phyloP scores from a whole-genome alignment of 179 eudicot genomes.

The Pouteria campechiana region DNA sequence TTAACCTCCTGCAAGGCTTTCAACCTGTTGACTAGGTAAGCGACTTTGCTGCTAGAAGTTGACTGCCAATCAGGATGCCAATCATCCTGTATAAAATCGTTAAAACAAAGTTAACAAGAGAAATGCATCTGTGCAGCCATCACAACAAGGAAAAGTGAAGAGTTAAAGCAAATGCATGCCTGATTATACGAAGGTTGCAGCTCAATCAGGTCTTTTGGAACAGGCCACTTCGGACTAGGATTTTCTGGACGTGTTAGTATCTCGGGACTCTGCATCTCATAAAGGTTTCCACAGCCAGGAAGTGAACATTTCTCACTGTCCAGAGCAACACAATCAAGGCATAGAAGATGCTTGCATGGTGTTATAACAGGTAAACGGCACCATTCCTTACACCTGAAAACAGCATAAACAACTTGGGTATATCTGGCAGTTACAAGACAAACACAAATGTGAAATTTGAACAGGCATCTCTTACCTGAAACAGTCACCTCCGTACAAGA shows the following conservation, averaged over 20 bases:
- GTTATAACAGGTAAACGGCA: slow-evolving; percentile 95
- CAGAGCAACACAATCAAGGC: slow-evolving; percentile 86
- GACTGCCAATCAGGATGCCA: slow-evolving; percentile 99
- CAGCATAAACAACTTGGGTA: slow-evolving; percentile 5
- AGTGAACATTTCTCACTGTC: slow-evolving; percentile 66
- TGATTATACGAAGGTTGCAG: slow-evolving; percentile 95
- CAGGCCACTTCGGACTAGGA: slow-evolving; percentile 97
- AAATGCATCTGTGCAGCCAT: not conserved
- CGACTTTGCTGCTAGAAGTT: slow-evolving; percentile 92
- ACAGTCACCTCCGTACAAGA: slow-evolving; percentile 67
- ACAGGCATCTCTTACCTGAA: slow-evolving; percentile 46
- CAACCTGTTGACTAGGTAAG: slow-evolving; percentile 68
- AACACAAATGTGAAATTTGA: not conserved
- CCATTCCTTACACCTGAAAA: slow-evolving; percentile 77
- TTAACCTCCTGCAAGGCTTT: slow-evolving; percentile 54
- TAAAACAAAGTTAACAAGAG: not conserved
- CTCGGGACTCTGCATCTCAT: slow-evolving; percentile 97
- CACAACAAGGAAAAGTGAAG: not conserved
- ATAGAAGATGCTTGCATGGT: slow-evolving; percentile 88
- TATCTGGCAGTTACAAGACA: not conserved
- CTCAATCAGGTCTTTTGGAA: slow-evolving; percentile 96
- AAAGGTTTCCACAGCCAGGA: slow-evolving; percentile 63
- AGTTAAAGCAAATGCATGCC: slow-evolving; percentile 20
- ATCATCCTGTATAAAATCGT: slow-evolving; percentile 45
- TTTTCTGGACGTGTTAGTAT: slow-evolving; percentile 77